phyloP scores from a whole-genome alignment of 1,284 basidiomycete genomes.

The Hymenochaete sp. region DNA sequence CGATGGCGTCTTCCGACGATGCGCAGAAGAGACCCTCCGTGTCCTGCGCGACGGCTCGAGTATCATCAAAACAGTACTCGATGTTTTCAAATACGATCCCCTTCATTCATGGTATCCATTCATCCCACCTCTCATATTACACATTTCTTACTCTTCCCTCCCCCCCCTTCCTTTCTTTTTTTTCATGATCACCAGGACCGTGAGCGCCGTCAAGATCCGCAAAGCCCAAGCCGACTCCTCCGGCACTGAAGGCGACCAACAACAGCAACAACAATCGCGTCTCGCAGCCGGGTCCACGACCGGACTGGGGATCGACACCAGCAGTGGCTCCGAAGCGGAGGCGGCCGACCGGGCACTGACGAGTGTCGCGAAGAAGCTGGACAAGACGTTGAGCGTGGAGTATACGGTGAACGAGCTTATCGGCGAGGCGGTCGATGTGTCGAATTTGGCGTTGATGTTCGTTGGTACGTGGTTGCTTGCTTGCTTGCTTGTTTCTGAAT shows the following conservation, averaged over 20 bases:
- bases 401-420: constrained; percentile 93
- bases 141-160: not conserved
- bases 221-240: constrained; percentile 37
- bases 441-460: constrained; percentile 76
- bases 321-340: constrained; percentile 64
- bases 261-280: constrained; percentile 22
- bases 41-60: constrained; percentile 81
- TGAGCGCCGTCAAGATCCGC: constrained; percentile 63
- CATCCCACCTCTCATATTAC: not conserved
- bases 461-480: constrained; percentile 38
- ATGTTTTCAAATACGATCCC: constrained; percentile 96
- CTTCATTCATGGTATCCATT: constrained; percentile 84
- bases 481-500: not conserved
- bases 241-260: constrained; percentile 4
- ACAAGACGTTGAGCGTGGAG: constrained; percentile 80
- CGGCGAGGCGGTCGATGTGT: constrained; percentile 75
- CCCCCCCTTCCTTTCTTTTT: constrained; percentile 1
- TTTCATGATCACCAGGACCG: constrained; percentile 46
- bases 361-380: constrained; percentile 74
- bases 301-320: constrained; percentile 50
- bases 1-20: constrained; percentile 91
- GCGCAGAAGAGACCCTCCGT: constrained; percentile 88
- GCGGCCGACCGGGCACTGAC: constrained; percentile 84
- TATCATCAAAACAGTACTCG: constrained; percentile 88
- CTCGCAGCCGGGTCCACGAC: constrained; percentile 23